Evolutionary conservation across 371 early-diverging fungal genomes (phyloP).

Genomic region (Lichtheimia corymbifera): DNA sequence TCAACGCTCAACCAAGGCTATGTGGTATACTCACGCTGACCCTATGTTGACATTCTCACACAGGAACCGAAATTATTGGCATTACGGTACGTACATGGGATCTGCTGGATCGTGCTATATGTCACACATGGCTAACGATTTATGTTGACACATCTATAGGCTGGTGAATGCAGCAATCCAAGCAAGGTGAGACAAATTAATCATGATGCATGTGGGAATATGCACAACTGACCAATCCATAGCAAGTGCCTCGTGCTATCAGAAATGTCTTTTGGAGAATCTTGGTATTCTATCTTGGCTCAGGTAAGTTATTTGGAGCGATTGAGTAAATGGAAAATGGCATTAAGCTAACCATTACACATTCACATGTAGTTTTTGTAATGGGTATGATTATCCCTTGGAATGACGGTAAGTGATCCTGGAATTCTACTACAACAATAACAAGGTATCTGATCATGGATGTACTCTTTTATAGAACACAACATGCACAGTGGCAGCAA

Average conservation of each 20-base stretch:
- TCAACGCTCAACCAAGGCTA: not conserved
- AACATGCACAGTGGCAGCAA: constrained; percentile 42
- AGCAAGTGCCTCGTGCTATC: constrained; percentile 16
- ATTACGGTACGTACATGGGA: constrained; percentile 39
- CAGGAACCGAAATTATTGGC: constrained; percentile 71
- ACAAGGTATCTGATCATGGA: not conserved
- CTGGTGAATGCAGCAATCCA: constrained; percentile 56
- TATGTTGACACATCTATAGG: constrained; percentile 5
- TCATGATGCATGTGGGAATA: not conserved
- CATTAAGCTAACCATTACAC: not conserved
- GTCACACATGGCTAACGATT: too few species aligned
- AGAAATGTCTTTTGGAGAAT: constrained; percentile 66
- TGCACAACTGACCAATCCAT: too few species aligned
- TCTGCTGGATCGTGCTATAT: too few species aligned
- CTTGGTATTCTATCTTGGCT: constrained; percentile 57
- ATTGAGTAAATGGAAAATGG: not conserved
- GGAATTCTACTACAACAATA: not conserved
- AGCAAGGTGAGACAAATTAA: constrained; percentile 34
- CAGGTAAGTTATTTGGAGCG: constrained; percentile 23
- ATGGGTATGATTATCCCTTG: constrained; percentile 64
- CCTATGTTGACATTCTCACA: constrained; percentile 18
- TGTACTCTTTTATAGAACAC: constrained; percentile 5
- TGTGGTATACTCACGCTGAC: not conserved
- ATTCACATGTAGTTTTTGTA: constrained; percentile 47
- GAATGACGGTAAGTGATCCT: constrained; percentile 28